A percentile compares a stretch with the other conserved stretches of the same genome.
phyloP scores from a whole-genome alignment of 1,139 yeast species.

The Blastobotrys buckinghamii region DNA sequence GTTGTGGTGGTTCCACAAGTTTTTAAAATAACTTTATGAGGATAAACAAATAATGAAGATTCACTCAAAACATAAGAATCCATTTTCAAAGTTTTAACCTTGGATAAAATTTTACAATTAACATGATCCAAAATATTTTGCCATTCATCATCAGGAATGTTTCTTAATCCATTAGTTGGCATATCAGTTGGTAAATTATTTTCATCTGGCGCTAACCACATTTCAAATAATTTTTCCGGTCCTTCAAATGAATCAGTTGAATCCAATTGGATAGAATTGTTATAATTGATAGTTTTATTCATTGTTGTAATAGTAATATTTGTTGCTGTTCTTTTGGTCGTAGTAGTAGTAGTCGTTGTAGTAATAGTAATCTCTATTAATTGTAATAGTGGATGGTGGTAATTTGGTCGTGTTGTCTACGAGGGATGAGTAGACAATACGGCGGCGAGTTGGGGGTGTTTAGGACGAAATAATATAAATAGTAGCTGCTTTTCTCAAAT shows the following conservation, averaged over 20 bases:
- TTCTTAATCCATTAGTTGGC: conserved; percentile 43
- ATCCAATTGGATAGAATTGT: conserved; percentile 71
- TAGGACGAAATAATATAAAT: background rate
- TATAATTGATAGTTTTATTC: conserved; percentile 57
- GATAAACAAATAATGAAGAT: conserved; percentile 83
- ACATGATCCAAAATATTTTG: conserved; percentile 70
- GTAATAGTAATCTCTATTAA: background rate
- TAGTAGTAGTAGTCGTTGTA: background rate
- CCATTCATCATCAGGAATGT: conserved; percentile 64
- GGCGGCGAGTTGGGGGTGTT: conserved; percentile 7
- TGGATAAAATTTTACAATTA: conserved; percentile 81
- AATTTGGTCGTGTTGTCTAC: conserved; percentile 4
- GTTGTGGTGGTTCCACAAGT: conserved; percentile 98
- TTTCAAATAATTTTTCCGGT: conserved; percentile 87
- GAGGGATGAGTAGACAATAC: conserved; percentile 9
- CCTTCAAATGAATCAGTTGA: conserved; percentile 94
- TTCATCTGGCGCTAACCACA: conserved; percentile 69
- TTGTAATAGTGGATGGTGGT: background rate
- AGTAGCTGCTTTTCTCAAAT: background rate
- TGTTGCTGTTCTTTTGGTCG: conserved; percentile 10
- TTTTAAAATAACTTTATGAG: conserved; percentile 78
- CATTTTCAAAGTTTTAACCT: conserved; percentile 57
- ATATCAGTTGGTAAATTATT: conserved; percentile 32
- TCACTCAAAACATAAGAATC: conserved; percentile 88
- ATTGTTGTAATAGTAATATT: background rate